phyloP scores from a whole-genome alignment of 1,139 yeast genomes.

The Lodderomyces orthopsilosis region DNA sequence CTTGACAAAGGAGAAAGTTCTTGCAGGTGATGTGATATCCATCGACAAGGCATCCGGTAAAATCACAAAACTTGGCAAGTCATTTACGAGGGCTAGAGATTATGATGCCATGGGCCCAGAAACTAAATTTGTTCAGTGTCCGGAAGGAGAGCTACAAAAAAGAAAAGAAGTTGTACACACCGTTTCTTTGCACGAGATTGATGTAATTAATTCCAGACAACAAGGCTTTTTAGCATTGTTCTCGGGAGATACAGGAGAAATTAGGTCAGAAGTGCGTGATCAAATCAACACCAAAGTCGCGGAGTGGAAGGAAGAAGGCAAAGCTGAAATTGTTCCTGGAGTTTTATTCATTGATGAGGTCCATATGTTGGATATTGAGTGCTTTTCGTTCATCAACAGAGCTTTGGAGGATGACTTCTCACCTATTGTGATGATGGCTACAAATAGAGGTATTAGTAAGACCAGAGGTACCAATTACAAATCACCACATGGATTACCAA shows the following conservation, averaged over 20 bases:
- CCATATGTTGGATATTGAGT: slow-evolving; percentile 97
- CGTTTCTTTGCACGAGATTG: slow-evolving; percentile 94
- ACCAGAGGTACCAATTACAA: slow-evolving; percentile 93
- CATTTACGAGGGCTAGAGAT: slow-evolving; percentile 93
- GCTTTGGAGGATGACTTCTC: slow-evolving; percentile 96
- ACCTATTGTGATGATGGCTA: slow-evolving; percentile 98
- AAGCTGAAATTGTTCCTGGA: slow-evolving; percentile 98
- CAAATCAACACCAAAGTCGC: slow-evolving; percentile 96
- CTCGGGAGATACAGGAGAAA: slow-evolving; percentile 97
- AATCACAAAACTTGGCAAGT: slow-evolving; percentile 89
- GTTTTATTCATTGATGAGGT: slow-evolving; percentile 97
- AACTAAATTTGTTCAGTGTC: slow-evolving; percentile 95
- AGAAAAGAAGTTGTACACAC: slow-evolving; percentile 95
- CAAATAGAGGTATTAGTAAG: slow-evolving; percentile 89
- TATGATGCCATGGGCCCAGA: slow-evolving; percentile 99
- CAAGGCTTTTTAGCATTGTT: slow-evolving; percentile 96
- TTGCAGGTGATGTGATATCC: slow-evolving; percentile 96
- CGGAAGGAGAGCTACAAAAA: slow-evolving; percentile 97
- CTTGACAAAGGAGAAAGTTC: slow-evolving; percentile 87
- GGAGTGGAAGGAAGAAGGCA: slow-evolving; percentile 99
- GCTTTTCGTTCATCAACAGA: slow-evolving; percentile 92
- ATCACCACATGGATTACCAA: slow-evolving; percentile 95
- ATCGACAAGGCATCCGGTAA: slow-evolving; percentile 96
- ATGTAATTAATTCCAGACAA: slow-evolving; percentile 95
- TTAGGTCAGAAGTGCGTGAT: slow-evolving; percentile 91